phyloP scores from a whole-genome alignment of 2,329 filamentous ascomycete genomes.

The Metarhizium humberi region DNA sequence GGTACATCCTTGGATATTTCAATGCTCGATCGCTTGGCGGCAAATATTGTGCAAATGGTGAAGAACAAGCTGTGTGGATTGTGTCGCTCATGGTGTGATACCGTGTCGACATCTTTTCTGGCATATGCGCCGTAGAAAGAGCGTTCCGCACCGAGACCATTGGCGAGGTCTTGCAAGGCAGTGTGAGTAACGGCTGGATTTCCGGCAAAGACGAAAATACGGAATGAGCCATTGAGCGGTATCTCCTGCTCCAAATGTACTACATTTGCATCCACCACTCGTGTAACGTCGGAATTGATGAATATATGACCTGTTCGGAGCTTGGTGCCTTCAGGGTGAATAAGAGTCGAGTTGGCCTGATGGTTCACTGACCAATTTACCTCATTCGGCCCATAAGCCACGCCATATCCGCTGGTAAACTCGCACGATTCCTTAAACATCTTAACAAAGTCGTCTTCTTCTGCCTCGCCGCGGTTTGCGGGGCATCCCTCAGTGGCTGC shows the following conservation, averaged over 20 bases:
- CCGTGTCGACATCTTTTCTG: conserved; percentile 48
- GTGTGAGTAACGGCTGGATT: conserved; percentile 45
- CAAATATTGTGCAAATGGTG: conserved; percentile 69
- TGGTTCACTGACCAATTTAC: conserved; percentile 77
- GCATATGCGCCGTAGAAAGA: conserved; percentile 66
- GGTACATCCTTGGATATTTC: conserved; percentile 67
- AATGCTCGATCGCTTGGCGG: conserved; percentile 55
- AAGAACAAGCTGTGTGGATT: conserved; percentile 81
- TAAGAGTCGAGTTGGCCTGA: conserved; percentile 58
- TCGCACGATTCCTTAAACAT: conserved; percentile 88
- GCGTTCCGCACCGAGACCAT: conserved; percentile 50
- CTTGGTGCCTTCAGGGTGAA: conserved; percentile 56
- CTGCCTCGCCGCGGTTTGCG: conserved; percentile 16
- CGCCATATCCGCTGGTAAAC: conserved; percentile 87
- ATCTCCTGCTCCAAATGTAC: conserved; percentile 87
- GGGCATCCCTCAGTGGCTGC: conserved; percentile 42
- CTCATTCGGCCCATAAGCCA: conserved; percentile 71
- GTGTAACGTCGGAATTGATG: conserved; percentile 70
- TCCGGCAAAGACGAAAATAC: conserved; percentile 81
- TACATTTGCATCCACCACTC: conserved; percentile 80
- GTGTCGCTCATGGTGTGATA: conserved; percentile 70
- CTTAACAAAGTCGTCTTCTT: conserved; percentile 70
- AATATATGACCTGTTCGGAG: conserved; percentile 68
- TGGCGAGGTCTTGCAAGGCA: conserved; percentile 62
- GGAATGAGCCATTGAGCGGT: conserved; percentile 79